Base-by-base conservation (phyloP, 2,329 filamentous ascomycete species). In the Colletotrichum agaves region DNA sequence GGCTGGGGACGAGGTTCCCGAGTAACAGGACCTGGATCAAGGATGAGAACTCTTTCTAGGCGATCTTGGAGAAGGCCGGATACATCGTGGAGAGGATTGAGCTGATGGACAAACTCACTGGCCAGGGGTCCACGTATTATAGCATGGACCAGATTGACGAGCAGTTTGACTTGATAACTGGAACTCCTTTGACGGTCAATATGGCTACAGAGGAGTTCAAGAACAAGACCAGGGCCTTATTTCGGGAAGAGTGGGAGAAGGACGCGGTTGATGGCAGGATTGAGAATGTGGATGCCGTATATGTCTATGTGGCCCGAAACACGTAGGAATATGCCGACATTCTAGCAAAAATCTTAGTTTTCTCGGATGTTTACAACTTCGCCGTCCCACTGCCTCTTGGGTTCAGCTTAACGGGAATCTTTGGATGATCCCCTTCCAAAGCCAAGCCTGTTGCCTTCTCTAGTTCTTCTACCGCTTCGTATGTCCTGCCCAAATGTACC, bases 401-500 rank as follows among this genome's bases (percentile, higher is more conserved):
- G 46, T 73, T 80, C 6, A 83, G 80, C 66, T 79, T 78, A 27
- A 84, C 73, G 1, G 85, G 80, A 69, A 84, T 79, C 71, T 80
- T 82, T 19, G 86, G 85, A 70, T 88, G 85, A 33, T 78, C 74
- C 2, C 87, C 88, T 33, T 86, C 82, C 61, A 95, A 77, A 37
- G 79, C 77, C 71, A 97, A 73, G 0, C 93, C 93, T 1, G 92
- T 94, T 21, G 92, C 80, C 62, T 79, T 81, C 80, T 98, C 95
- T 65, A 98, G 80, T 78, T 94, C 89, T 72, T 87, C 90, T 0
- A 98, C 94, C 0, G 95, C 94, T 76, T 94, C 90, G 75, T 88
- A 91, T 1, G 92, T 88, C 77, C 86, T 88, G 2, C 94, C 94
- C 31, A 98, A 80, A 8, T 87, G 83, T 1, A 98, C 96, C 79